Evolutionary conservation across 2,329 filamentous ascomycete species (phyloP).

Genomic region (Hysterium pulicare): DNA sequence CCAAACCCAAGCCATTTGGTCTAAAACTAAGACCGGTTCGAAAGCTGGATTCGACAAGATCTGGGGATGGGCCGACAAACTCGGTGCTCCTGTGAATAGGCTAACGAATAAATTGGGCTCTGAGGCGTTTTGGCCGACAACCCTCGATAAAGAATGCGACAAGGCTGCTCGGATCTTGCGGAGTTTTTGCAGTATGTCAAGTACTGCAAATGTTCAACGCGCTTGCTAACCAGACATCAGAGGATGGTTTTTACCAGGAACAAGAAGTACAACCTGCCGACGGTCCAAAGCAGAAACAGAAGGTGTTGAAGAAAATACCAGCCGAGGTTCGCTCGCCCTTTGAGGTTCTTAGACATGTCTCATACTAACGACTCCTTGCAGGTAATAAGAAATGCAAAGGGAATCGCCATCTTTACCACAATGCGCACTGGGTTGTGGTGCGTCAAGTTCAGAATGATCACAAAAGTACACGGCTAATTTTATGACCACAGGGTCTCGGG

Average conservation of each 20-base stretch:
- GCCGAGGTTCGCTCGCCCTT: conserved; percentile 42
- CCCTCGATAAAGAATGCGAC: conserved; percentile 83
- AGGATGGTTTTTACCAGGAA: conserved; percentile 67
- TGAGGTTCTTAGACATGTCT: neutral
- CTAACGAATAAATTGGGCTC: conserved; percentile 77
- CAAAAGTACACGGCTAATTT: no score
- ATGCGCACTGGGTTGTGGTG: conserved; percentile 93
- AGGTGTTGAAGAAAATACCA: conserved; percentile 78
- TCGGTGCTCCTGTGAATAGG: conserved; percentile 73
- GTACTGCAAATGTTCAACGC: conserved; percentile 16
- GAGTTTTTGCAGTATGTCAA: conserved; percentile 76
- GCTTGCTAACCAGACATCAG: conserved; percentile 29
- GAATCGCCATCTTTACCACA: conserved; percentile 89
- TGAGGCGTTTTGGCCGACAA: conserved; percentile 82
- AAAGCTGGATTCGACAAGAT: conserved; percentile 65
- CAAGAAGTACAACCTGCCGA: conserved; percentile 46
- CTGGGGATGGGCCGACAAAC: conserved; percentile 64
- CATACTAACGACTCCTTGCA: conserved; percentile 24
- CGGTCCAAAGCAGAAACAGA: conserved; percentile 58
- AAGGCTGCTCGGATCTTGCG: conserved; percentile 86
- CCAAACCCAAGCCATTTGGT: conserved; percentile 19
- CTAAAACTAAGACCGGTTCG: conserved; percentile 31
- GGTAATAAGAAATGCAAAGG: conserved; percentile 85
- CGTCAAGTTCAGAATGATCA: no score
- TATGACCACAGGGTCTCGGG: no score